phyloP scores from a whole-genome alignment of 306 rosid species.

The Prunus mume region DNA sequence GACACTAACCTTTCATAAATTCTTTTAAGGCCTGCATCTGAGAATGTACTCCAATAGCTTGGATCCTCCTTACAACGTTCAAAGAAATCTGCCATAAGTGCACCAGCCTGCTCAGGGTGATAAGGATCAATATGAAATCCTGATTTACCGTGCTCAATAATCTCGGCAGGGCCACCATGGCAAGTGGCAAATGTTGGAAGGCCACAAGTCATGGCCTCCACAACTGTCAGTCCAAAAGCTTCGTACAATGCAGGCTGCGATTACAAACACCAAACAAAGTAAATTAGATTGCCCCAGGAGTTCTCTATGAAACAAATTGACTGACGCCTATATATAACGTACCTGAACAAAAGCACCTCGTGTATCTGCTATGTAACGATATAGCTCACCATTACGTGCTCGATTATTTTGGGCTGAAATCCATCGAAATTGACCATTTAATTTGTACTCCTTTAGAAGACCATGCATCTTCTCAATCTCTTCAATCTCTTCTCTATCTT shows the following conservation, averaged over 20 bases:
- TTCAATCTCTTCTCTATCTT: constrained; percentile 83
- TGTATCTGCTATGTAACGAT: constrained; percentile 87
- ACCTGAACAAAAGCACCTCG: constrained; percentile 92
- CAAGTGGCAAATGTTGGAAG: constrained; percentile 89
- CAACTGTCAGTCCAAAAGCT: constrained; percentile 97
- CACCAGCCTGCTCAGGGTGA: constrained; percentile 71
- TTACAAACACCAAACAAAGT: background rate
- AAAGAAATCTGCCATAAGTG: constrained; percentile 60
- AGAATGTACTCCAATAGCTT: constrained; percentile 62
- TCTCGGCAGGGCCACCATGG: constrained; percentile 98
- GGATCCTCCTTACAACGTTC: constrained; percentile 62
- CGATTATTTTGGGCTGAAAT: constrained; percentile 78
- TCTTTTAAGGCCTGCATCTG: constrained; percentile 80
- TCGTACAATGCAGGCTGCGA: constrained; percentile 95
- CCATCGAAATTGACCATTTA: constrained; percentile 83
- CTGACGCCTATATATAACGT: background rate
- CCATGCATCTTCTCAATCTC: constrained; percentile 93
- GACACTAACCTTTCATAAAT: constrained; percentile 65
- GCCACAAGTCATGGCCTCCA: constrained; percentile 93
- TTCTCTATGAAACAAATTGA: constrained; percentile 12
- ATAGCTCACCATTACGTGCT: constrained; percentile 91
- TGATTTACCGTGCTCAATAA: constrained; percentile 77
- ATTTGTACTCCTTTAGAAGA: constrained; percentile 51
- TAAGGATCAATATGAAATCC: constrained; percentile 96
- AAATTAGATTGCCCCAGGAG: background rate